These are phyloP conservation scores for Haplosporangium sp. DNA, from an alignment of 371 early-diverging fungal species.

Conservation along the genomic window DNA sequence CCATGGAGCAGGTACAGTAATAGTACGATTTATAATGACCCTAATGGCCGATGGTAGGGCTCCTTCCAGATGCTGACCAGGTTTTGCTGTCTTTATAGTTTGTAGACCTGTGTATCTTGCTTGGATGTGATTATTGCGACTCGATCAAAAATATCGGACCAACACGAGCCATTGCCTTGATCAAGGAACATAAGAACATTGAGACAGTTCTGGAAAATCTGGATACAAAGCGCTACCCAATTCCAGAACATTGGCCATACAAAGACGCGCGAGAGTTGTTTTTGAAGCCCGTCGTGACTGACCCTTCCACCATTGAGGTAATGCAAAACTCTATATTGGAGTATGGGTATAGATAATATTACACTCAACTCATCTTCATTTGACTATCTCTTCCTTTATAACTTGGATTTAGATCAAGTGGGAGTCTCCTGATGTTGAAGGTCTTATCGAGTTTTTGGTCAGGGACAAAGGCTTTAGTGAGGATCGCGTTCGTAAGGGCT, in stretches of 20 bases:
- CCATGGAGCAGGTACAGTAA: constrained; percentile 72
- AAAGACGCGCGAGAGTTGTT: constrained; percentile 95
- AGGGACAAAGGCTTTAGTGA: constrained; percentile 97
- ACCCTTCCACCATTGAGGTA: constrained; percentile 74
- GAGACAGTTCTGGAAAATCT: constrained; percentile 88
- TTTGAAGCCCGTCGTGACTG: constrained; percentile 80
- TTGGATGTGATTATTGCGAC: constrained; percentile 99
- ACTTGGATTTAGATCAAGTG: constrained; percentile 75
- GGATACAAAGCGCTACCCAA: constrained; percentile 79
- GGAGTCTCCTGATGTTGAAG: constrained; percentile 92
- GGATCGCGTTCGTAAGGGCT: constrained; percentile 90
- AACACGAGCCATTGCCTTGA: constrained; percentile 87
- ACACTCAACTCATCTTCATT: background rate
- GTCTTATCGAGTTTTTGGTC: constrained; percentile 91
- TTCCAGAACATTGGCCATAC: constrained; percentile 94
- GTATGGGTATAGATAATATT: too few relatives aligned
- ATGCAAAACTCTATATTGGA: background rate
- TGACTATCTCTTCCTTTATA: too few relatives aligned
- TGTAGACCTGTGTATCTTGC: constrained; percentile 98
- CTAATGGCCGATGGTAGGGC: too few relatives aligned
- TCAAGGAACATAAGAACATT: constrained; percentile 90
- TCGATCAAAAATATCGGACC: constrained; percentile 98
- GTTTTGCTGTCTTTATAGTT: constrained; percentile 70
- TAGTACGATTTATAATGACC: background rate
- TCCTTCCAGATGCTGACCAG: background rate